phyloP scores from a whole-genome alignment of 345 rosid genomes.

The Brassica incana region DNA sequence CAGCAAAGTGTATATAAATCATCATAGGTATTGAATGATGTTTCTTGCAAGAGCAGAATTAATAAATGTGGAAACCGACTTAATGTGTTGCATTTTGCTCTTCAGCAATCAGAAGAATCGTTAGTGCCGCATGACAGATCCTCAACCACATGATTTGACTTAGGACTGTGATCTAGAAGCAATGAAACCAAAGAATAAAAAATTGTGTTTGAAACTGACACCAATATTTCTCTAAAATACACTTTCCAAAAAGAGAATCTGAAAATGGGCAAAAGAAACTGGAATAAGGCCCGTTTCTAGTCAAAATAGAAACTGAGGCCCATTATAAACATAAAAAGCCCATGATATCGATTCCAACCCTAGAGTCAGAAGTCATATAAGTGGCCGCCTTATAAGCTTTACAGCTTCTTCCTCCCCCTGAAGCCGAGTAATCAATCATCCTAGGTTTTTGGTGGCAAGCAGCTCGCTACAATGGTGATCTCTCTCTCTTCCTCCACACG shows the following conservation, averaged over 20 bases:
- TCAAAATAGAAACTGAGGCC: background rate
- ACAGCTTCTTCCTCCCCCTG: background rate
- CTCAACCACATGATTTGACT: background rate
- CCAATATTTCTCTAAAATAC: background rate
- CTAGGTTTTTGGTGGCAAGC: conserved; percentile 31
- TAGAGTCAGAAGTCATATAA: conserved; percentile 29
- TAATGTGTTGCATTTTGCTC: background rate
- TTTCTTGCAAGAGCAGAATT: background rate
- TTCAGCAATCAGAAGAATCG: background rate
- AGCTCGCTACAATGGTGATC: conserved; percentile 43
- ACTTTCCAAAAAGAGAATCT: background rate
- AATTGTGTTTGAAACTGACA: background rate
- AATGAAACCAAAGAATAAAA: background rate
- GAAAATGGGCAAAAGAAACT: background rate
- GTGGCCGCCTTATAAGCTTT: background rate
- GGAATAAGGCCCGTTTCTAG: background rate
- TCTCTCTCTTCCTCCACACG: background rate
- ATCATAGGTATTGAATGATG: background rate
- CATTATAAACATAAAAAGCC: conserved; percentile 5
- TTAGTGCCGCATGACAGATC: background rate
- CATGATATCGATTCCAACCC: conserved; percentile 23
- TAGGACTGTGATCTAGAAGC: background rate
- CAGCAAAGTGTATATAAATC: background rate
- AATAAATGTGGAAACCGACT: background rate
- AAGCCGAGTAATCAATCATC: background rate